phyloP scores from a whole-genome alignment of 768 basidiomycete species.

The Agaricus sinodeliciosus region DNA sequence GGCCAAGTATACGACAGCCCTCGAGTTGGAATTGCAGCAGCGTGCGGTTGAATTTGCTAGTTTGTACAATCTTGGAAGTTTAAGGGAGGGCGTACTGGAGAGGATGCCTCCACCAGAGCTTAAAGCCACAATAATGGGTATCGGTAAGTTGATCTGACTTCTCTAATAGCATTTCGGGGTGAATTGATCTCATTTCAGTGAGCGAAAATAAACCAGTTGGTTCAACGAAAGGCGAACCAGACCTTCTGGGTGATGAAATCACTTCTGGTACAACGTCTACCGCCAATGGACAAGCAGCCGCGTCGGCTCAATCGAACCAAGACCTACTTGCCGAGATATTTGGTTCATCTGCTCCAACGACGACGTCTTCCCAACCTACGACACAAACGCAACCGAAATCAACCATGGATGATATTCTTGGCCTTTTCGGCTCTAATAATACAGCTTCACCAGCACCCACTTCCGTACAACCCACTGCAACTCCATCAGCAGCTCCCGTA shows the following conservation, averaged over 20 bases:
- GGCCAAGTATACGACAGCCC: constrained; percentile 76
- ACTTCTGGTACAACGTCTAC: constrained; percentile 20
- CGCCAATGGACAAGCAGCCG: constrained; percentile 32
- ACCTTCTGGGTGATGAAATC: constrained; percentile 80
- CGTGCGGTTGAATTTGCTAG: constrained; percentile 92
- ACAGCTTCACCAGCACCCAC: constrained; percentile 25
- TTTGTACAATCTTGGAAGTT: constrained; percentile 71
- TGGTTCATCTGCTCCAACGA: constrained; percentile 37
- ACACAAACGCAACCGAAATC: constrained; percentile 43
- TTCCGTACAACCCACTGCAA: constrained; percentile 7
- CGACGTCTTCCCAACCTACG: constrained; percentile 29
- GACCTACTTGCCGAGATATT: constrained; percentile 93
- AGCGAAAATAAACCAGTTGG: constrained; percentile 97
- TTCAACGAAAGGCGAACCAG: constrained; percentile 60
- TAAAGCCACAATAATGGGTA: constrained; percentile 94
- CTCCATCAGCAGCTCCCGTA: constrained; percentile 11
- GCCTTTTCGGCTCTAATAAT: constrained; percentile 65
- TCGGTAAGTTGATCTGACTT: constrained; percentile 44
- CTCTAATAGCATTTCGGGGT: neutral
- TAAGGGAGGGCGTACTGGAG: constrained; percentile 82
- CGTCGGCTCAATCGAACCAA: constrained; percentile 57
- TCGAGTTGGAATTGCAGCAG: constrained; percentile 93
- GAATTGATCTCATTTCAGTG: constrained; percentile 36
- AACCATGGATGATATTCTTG: constrained; percentile 85
- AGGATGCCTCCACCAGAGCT: constrained; percentile 99